Percentiles rank a stretch among this genome's conserved stretches.
phyloP scores from a whole-genome alignment of 371 early-diverging fungal species.

The Smittium culicis region DNA sequence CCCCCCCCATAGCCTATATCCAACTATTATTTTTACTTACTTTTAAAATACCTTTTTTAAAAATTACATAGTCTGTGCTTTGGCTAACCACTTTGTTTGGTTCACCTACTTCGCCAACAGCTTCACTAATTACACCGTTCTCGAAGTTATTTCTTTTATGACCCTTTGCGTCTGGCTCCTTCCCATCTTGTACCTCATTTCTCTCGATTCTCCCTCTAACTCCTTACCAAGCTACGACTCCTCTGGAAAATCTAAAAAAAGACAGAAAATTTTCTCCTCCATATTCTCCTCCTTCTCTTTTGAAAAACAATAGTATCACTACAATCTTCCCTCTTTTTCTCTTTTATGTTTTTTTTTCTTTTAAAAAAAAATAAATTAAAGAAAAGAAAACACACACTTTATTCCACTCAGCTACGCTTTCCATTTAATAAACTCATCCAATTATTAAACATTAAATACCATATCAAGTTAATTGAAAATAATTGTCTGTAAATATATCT shows the following conservation, averaged over 20 bases:
- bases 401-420: too few relatives aligned
- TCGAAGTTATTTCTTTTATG: constrained; percentile 26
- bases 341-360: too few relatives aligned
- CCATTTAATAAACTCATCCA: too few relatives aligned
- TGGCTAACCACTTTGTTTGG: constrained; percentile 28
- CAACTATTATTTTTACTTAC: neutral
- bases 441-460: too few relatives aligned
- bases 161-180: constrained; percentile 30
- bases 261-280: neutral
- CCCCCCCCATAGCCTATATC: too few relatives aligned
- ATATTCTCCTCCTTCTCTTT: too few relatives aligned
- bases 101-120: constrained; percentile 21
- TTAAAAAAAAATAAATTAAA: too few relatives aligned
- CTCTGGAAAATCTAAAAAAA: constrained; percentile 3
- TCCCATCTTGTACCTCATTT: constrained; percentile 27
- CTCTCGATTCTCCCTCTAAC: constrained; percentile 20
- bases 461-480: too few relatives aligned
- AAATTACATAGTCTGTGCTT: constrained; percentile 10
- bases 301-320: too few relatives aligned
- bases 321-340: too few relatives aligned
- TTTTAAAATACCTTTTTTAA: neutral
- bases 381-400: too few relatives aligned
- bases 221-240: constrained; percentile 19
- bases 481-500: too few relatives aligned
- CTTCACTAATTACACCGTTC: constrained; percentile 12